Evolutionary conservation across 179 eudicot genomes (phyloP).

Genomic region (Spinacia oleracea): DNA sequence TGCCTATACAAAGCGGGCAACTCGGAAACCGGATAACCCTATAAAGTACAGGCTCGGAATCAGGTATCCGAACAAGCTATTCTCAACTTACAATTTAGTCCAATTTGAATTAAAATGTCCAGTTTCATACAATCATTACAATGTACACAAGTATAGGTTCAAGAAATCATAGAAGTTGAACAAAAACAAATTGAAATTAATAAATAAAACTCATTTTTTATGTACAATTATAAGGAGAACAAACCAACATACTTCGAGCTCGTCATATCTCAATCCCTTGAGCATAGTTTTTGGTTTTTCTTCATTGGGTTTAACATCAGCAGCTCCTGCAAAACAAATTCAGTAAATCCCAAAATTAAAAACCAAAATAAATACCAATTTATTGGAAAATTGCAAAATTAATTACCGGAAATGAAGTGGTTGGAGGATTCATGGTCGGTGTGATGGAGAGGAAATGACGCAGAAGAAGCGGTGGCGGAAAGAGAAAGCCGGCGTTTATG

Average conservation of each 20-base stretch:
- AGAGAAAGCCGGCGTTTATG: slow-evolving; percentile 17
- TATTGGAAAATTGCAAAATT: neutral
- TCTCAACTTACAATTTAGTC: neutral
- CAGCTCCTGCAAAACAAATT: slow-evolving; percentile 23
- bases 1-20: neutral
- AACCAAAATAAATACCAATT: neutral
- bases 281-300: slow-evolving; percentile 35
- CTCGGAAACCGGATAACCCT: neutral
- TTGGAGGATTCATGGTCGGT: neutral
- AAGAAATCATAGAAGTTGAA: neutral
- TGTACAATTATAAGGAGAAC: neutral
- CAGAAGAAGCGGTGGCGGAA: slow-evolving; percentile 21
- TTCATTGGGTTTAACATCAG: slow-evolving; percentile 17
- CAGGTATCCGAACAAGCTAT: neutral
- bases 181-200: neutral
- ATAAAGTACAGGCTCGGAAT: neutral
- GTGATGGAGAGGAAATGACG: slow-evolving; percentile 8
- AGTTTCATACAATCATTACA: neutral
- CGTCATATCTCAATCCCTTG: slow-evolving; percentile 57
- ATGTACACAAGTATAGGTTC: neutral
- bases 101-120: neutral
- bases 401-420: slow-evolving; percentile 18
- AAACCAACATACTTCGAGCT: slow-evolving; percentile 50
- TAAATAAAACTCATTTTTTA: neutral
- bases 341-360: neutral